Evolutionary conservation across 139 green algal species (phyloP), one percentile per base, ranked within the genome.

Genomic region (Volvox africanus): DNA sequence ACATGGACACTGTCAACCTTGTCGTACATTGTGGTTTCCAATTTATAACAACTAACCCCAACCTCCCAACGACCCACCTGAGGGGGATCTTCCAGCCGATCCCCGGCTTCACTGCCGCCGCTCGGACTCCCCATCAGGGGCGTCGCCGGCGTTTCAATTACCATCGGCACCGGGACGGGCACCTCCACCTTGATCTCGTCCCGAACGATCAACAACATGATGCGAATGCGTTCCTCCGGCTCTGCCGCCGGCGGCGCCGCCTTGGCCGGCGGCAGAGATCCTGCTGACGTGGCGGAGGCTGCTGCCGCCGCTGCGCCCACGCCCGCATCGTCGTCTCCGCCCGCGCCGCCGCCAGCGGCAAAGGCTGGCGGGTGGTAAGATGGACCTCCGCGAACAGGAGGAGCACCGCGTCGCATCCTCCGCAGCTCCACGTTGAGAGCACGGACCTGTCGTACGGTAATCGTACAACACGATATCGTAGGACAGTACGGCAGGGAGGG

Each of bases 211-310:
- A 89, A 71, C 17, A 89, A 30, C 85, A 89, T 89, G n/a, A 89
- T 82, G 69, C 69, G 85, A 1, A 89, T 80, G 19, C 85, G 85
- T 68, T 89, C 85, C 85, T 89, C 85, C 1, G 69, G 69, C 69
- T 82, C 81, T 1, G n/a, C 61, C 17, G 17, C 5, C 2, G 61
- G 81, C 18, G 50, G 80, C 55, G 50, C 14, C 50, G 50, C 44
- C 44, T 11, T 24, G 1, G 80, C 80, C 65, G 65, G 9, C 65
- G 65, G 2, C 65, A n/a, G 80, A 16, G 80, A 22, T 1, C 5
- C 26, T 26, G 61, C 61, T 32, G n/a, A 20, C 18, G 61, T 9
- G 55, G 35, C 61, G 61, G 61, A 61, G 81, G 81, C 81, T 32
- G 61, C 30, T 9, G 67, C 68, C 20, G 68, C 26, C 22, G 83